Evolutionary conservation across 2,329 filamentous ascomycete genomes (phyloP).

Genomic region (Conoideocrella luteorostrata): DNA sequence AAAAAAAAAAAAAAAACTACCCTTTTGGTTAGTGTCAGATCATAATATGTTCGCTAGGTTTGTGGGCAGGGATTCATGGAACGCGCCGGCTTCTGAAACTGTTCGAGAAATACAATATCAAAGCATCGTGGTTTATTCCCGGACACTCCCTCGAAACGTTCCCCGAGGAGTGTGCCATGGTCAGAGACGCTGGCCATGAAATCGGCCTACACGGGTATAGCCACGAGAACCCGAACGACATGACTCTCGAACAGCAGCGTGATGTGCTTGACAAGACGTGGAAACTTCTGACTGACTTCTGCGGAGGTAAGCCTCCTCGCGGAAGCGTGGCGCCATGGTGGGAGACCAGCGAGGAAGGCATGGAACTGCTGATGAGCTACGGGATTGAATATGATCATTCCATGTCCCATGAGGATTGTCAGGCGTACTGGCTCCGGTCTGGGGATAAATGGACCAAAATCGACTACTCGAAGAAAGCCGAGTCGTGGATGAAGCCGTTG

Average conservation of each 20-base stretch:
- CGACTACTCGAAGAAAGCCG: slow-evolving; percentile 56
- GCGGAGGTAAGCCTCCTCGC: slow-evolving; percentile 59
- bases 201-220: slow-evolving; percentile 63
- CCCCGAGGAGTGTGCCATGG: slow-evolving; percentile 36
- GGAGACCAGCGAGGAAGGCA: slow-evolving; percentile 64
- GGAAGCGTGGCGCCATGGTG: slow-evolving; percentile 70
- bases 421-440: slow-evolving; percentile 56
- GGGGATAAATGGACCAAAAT: slow-evolving; percentile 62
- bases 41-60: too few relatives aligned
- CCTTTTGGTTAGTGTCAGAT: too few relatives aligned
- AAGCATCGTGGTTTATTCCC: slow-evolving; percentile 50
- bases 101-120: slow-evolving; percentile 67
- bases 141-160: slow-evolving; percentile 44
- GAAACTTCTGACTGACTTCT: slow-evolving; percentile 61
- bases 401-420: slow-evolving; percentile 59
- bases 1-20: too few relatives aligned
- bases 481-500: slow-evolving; percentile 62
- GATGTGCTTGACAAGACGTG: slow-evolving; percentile 72
- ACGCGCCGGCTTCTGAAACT: slow-evolving; percentile 61
- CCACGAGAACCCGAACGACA: slow-evolving; percentile 66
- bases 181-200: slow-evolving; percentile 41
- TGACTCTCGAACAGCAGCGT: slow-evolving; percentile 68
- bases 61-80: slow-evolving; percentile 64
- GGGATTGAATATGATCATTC: slow-evolving; percentile 65
- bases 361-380: slow-evolving; percentile 57